Evolutionary conservation across 768 basidiomycete species (phyloP).

Genomic region (Tubosaeta sp.): DNA sequence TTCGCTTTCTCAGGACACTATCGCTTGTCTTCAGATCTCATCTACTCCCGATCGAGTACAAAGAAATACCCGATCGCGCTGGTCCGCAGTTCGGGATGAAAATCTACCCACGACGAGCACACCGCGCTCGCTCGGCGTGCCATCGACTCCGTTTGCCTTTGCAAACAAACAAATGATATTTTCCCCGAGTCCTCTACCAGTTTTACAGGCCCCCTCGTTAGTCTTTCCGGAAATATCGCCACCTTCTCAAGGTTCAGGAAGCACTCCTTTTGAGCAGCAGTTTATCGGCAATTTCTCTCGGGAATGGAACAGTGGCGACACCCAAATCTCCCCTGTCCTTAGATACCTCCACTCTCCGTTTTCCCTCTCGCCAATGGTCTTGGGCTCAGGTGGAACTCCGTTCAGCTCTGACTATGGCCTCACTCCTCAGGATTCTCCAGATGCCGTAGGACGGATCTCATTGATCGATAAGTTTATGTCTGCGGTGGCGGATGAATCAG

Average conservation of each 20-base stretch:
- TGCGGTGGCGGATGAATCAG: conserved; percentile 16
- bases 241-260: conserved; percentile 21
- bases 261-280: conserved; percentile 29
- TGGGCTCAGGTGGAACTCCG: neutral
- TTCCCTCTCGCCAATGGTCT: conserved; percentile 5
- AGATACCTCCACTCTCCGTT: conserved; percentile 4
- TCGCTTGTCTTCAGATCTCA: conserved; percentile 1
- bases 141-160: conserved; percentile 11
- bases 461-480: conserved; percentile 28
- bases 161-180: conserved; percentile 14
- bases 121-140: conserved; percentile 7
- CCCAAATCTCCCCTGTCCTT: conserved; percentile 23
- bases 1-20: conserved; percentile 1
- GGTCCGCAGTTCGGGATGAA: neutral
- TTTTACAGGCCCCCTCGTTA: conserved; percentile 16
- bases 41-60: conserved; percentile 15
- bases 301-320: conserved; percentile 14
- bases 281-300: conserved; percentile 19
- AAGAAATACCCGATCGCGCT: neutral
- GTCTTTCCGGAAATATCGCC: conserved; percentile 26
- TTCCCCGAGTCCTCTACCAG: conserved; percentile 27
- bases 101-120: conserved; percentile 1
- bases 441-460: conserved; percentile 16
- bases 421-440: conserved; percentile 7
- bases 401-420: neutral